phyloP scores from a whole-genome alignment of 177 flowering plant genomes.

The Vitis hybrid region DNA sequence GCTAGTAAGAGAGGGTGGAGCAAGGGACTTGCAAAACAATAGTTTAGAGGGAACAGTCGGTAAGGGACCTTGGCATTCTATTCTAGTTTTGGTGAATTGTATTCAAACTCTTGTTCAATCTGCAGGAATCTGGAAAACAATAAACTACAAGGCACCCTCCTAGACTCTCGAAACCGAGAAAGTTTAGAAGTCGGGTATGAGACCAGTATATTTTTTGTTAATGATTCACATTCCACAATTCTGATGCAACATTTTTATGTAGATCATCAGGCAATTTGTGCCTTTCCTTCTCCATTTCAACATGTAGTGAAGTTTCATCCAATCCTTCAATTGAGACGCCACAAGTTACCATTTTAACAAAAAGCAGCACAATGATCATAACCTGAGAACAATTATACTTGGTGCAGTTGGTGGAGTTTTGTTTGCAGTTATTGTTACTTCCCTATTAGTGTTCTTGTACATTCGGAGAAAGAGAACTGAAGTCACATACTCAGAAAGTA shows the following conservation, averaged over 20 bases:
- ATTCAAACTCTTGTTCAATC: neutral
- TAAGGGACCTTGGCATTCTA: neutral
- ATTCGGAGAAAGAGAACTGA: constrained; percentile 35
- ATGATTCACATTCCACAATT: neutral
- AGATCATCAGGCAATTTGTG: constrained; percentile 80
- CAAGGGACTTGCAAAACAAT: constrained; percentile 80
- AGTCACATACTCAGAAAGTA: constrained; percentile 40
- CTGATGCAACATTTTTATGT: constrained; percentile 28
- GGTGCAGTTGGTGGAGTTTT: constrained; percentile 48
- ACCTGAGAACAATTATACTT: constrained; percentile 36
- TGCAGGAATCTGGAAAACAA: constrained; percentile 81
- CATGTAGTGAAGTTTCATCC: constrained; percentile 43
- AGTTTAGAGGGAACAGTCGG: constrained; percentile 43
- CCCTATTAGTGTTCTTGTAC: constrained; percentile 37
- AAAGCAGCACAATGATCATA: constrained; percentile 36
- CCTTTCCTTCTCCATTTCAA: constrained; percentile 55
- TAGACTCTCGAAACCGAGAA: constrained; percentile 59
- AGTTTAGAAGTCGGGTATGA: constrained; percentile 65
- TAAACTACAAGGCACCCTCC: constrained; percentile 65
- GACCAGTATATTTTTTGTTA: neutral
- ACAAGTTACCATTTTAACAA: constrained; percentile 53
- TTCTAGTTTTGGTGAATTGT: too few relatives aligned
- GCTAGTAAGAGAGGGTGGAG: too few relatives aligned
- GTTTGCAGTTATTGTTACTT: constrained; percentile 32
- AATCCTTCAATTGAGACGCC: constrained; percentile 61